Evolutionary conservation across 176 grass and related monocot species (phyloP), one percentile per base, ranked within the genome.

Genomic region (Bonia amplexicaulis): DNA sequence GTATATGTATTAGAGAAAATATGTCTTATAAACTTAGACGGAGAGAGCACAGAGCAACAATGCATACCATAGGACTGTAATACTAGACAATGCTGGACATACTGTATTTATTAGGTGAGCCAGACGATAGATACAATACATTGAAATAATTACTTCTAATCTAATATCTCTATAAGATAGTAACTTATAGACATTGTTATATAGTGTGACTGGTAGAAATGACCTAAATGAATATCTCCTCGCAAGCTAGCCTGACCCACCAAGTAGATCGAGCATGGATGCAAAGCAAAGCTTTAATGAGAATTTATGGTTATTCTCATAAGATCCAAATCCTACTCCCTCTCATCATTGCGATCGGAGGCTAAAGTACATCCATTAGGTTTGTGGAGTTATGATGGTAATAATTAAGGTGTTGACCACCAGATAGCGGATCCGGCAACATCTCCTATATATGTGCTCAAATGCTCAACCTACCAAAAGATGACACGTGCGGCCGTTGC

Each of bases 271-370:
- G 45, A 42, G 6, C 59, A 4, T 20, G 71, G 31, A 53, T 84
- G 59, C 33, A 12, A 35, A 75, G 69, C 80, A 66, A 84, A 42
- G 83, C 77, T 86, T 86, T 45, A 77, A 86, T 77, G 41, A 37
- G 59, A 67, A 69, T 90, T 79, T 74, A 83, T 69, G 89, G 74
- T 84, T 84, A 74, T 90, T 84, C 89, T 74, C 60, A 9, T 51
- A 68, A 45, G 84, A 79, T 87, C 74, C 84, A 90, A 82, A 90
- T 74, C 84, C 49, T 64, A 47, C 65, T 45, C 40, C 52, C 42
- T 26, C 62, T 27, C 80, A 84, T 90, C 74, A 90, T 87, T 90
- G 80, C 74, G 17, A 47, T 42, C 66, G 12, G 13, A 54, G 40
- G 67, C 57, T 27, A 11, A 85, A 89, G 77, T 85, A 80, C 76